Conservation (phyloP, 2,329 filamentous ascomycete species). For the Aspergillus nomiae region DNA sequence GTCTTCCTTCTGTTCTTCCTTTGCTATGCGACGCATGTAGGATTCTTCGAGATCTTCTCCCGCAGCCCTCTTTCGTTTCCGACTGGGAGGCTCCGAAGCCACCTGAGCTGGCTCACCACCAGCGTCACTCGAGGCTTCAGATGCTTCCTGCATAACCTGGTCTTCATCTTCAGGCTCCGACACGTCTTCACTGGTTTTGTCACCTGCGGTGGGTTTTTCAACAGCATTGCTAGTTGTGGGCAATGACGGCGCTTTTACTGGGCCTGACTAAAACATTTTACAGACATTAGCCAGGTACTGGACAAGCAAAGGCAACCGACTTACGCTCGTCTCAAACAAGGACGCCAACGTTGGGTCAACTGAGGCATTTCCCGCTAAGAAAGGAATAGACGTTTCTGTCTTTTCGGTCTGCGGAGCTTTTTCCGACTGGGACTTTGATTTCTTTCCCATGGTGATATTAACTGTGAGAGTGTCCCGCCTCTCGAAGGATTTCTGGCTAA, state of each 20-base stretch:
- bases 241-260: constrained; percentile 40
- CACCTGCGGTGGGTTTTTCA: constrained; percentile 18
- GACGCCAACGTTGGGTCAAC: constrained; percentile 71
- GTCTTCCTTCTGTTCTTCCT: constrained; percentile 44
- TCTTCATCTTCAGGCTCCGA: constrained; percentile 36
- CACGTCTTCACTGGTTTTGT: constrained; percentile 26
- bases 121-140: constrained; percentile 46
- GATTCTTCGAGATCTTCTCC: constrained; percentile 48
- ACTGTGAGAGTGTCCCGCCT: neutral
- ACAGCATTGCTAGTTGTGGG: constrained; percentile 10
- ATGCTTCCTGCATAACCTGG: constrained; percentile 45
- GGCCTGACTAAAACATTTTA: constrained; percentile 35
- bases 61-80: constrained; percentile 58
- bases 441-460: constrained; percentile 35
- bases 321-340: constrained; percentile 72
- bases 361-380: constrained; percentile 62
- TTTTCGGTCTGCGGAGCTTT: constrained; percentile 8
- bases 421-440: constrained; percentile 33
- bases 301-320: constrained; percentile 33
- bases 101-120: constrained; percentile 43
- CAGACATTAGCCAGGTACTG: constrained; percentile 2
- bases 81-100: constrained; percentile 28
- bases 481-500: neutral
- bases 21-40: constrained; percentile 47
- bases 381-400: constrained; percentile 28